Evolutionary conservation across 2,329 filamentous ascomycete species (phyloP), one percentile per base, ranked within the genome.

Genomic region (Ophiocordyceps sinensis): DNA sequence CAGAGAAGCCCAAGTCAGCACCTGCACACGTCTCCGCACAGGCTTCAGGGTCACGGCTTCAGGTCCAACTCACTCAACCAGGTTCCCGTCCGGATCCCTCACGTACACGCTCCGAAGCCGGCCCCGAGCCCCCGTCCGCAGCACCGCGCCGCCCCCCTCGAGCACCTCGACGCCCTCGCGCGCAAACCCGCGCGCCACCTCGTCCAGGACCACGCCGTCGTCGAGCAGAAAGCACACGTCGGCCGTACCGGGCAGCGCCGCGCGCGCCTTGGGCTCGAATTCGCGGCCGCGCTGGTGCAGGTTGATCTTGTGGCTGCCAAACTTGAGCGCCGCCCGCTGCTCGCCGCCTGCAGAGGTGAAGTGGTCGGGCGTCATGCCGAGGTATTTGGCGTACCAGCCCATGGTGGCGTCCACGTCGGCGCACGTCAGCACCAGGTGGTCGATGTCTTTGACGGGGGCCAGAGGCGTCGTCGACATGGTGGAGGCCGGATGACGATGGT

Each of bases 61-160:
- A n/a, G n/a, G n/a, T n/a, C n/a, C n/a, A n/a, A 61, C 71, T 53
- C 50, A 79, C 75, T 79, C 75, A 34, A 79, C 67, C 47, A 79
- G 48, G 53, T 78, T 79, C 5, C 68, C 71, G 56, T 79, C 76
- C 2, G 73, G 73, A 55, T 79, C 75, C 31, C 74, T 60, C 39
- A 75, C 65, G 55, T 79, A 79, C 3, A 79, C 61, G 53, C 75
- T 79, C 40, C 64, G 59, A 36, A 80, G 57, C 42, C 58, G 65
- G 0, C 74, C 73, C 41, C 60, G 58, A 0, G 76, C 74, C 2
- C 76, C 76, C 0, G 70, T 77, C 37, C 76, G 59, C 12, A 61
- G 53, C 5, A 79, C 74, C 11, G 75, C 60, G 37, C 65, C 51
- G 0, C 62, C 65, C 1, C 67, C 70, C 44, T 77, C 70, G 1